Base-by-base conservation (phyloP, 1,139 yeast species). In the Pneumocystis sp. region DNA sequence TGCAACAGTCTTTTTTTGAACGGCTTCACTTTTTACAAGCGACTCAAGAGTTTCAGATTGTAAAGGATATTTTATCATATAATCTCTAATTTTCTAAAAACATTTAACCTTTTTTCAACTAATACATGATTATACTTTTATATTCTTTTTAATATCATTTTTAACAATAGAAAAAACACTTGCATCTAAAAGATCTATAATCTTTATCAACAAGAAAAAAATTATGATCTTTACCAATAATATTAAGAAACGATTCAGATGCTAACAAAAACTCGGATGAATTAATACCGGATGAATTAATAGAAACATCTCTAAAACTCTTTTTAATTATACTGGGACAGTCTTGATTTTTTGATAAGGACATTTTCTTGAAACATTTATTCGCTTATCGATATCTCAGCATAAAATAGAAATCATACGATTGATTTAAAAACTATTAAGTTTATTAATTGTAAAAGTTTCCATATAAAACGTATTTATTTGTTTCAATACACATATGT, bases 91-190 rank as follows among this genome's bases (percentile, higher is more conserved):
- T 76, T 89, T 89, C 73, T 73, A 63, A 21, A 21, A 3, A 31
- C 3, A 59, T 10, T 12, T 31, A 59, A 59, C 12, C 5, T 37
- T 29, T 45, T 21, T 1, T 44, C 12, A 12, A 2, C 15, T 21
- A 35, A 15, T 44, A 19, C 25, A 5, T 15, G 21, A 3, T 64
- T 71, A 29, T 64, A 73, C 74, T 72, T 79, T 79, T 74, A 89
- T 87, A 76, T 89, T 89, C 57, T 96, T 96, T 50, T 83, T 85
- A 89, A 89, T 86, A 75, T 89, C 97, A 70, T 81, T 86, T 75
- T 89, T 95, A 65, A 89, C 96, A 64, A 87, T 89, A 19, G 85
- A 77, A 73, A 89, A 89, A 19, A 96, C 96, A 35, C 93, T 78
- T 31, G 95, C 86, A 37, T 96, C 96, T 69, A 89, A 80, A 66